Base-by-base conservation (phyloP, 2,329 filamentous ascomycete genomes). In the Fusarium continuum region DNA sequence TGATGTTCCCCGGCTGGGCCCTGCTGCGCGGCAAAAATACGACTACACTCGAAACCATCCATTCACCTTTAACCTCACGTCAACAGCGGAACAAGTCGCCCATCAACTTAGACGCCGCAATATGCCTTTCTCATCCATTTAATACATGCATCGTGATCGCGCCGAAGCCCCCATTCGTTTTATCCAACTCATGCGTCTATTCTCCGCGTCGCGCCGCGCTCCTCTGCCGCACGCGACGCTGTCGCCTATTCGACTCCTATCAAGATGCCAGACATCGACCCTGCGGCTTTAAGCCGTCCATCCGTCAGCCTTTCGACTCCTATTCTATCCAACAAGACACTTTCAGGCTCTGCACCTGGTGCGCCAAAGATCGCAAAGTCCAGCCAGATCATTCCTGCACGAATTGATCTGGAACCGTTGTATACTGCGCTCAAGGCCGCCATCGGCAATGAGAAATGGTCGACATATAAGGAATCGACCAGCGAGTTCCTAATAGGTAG, bases 211-310 rank as follows among this genome's bases (percentile, higher is more conserved):
- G 79, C 78, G 79, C 79, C 75, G 78, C 77, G 79, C 79, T 75
- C 64, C 62, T 73, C 70, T 72, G 75, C 74, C 74, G 79, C 78
- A 78, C 80, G 82, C 82, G 81, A 82, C 80, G 68, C 67, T 60
- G 70, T 69, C 70, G 67, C 66, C 72, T 67, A 70, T 64, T 63
- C 70, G 61, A 63, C 65, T 65, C 62, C 52, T 60, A 61, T 68
- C 71, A 73, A 70, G 66, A 89, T 89, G 87, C 86, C 87, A 70
- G 87, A 89, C 78, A 89, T 90, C 78, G 87, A 89, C 80, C 87
- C 87, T 72, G 86, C 87, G 79, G 86, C 87, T 65, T 77, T 90
- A 70, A 88, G 86, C 80, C 85, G 86, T 71, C 84, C 85, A 61
- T 77, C 85, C 41, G 75, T 83, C 73, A 82, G 78, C 74, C 80